These are phyloP conservation scores for Omphalotus guepiniiformis DNA, from an alignment of 768 basidiomycete genomes.

Conservation along the genomic window DNA sequence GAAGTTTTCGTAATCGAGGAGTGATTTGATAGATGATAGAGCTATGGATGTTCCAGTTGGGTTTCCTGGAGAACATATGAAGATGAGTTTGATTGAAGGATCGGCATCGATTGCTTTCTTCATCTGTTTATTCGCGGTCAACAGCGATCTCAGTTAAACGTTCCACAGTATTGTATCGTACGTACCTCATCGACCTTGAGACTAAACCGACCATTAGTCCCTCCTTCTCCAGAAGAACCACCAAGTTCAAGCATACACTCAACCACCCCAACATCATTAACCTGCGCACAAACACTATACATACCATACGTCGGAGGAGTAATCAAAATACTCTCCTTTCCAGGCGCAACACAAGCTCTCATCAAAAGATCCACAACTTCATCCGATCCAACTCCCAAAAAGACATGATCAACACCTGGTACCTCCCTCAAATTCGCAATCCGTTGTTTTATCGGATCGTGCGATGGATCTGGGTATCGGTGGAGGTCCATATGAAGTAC, in stretches of 20 bases:
- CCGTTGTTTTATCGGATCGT: constrained; percentile 70
- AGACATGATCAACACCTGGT: constrained; percentile 63
- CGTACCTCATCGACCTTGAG: constrained; percentile 69
- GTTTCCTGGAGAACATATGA: constrained; percentile 96
- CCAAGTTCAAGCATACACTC: constrained; percentile 67
- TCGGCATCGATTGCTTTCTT: constrained; percentile 65
- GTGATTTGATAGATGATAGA: constrained; percentile 56
- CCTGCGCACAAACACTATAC: constrained; percentile 92
- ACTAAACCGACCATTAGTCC: constrained; percentile 68
- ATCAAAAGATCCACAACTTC: constrained; percentile 95
- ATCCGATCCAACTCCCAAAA: constrained; percentile 95
- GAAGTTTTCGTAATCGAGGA: constrained; percentile 78
- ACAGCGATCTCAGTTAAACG: background rate
- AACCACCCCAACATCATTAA: constrained; percentile 86
- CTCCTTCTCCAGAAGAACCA: constrained; percentile 64
- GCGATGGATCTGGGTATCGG: constrained; percentile 92
- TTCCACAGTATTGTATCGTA: constrained; percentile 9
- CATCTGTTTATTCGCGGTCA: constrained; percentile 39
- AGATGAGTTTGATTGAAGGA: constrained; percentile 82
- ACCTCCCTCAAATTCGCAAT: constrained; percentile 73
- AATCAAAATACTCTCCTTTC: constrained; percentile 75
- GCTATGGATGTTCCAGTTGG: constrained; percentile 89
- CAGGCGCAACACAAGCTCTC: constrained; percentile 81
- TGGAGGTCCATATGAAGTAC: constrained; percentile 58
- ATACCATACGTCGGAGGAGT: constrained; percentile 98